Evolutionary conservation across 2,329 filamentous ascomycete species (phyloP), one percentile per base, ranked within the genome.

Genomic region (Trichoderma atroviride): DNA sequence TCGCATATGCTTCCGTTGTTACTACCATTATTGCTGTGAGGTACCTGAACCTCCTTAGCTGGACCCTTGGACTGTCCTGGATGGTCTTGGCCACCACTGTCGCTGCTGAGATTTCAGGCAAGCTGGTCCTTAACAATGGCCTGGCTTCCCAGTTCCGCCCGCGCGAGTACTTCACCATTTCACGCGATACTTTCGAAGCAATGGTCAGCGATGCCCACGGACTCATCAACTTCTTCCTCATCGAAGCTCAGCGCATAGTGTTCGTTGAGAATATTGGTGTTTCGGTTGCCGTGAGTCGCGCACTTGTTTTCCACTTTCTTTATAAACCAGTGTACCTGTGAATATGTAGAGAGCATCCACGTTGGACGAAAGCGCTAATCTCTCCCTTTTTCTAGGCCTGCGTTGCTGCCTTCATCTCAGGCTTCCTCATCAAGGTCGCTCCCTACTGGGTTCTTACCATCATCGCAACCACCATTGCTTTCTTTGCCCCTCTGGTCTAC

Each of bases 191-290:
- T 7, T 79, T 91, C 50, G 87, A 91, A 74, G 78, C 80, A 69
- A 73, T 89, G 72, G 86, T 90, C 74, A 87, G 87, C 69, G 89
- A 91, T 73, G 81, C 89, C 52, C 87, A 91, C 75, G 89, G 91
- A 80, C 84, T 92, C 70, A 79, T 89, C 81, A 92, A 92, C 84
- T 92, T 92, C 79, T 89, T 91, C 74, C 84, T 91, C 71, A 90
- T 92, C 69, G 90, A 92, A 82, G 82, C 85, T 62, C 90, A 92
- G 82, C 86, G 89, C 71, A 87, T 92, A 73, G 76, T 91, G 69
- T 92, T 89, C 73, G 89, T 85, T 55, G 90, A 92, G 84, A 92
- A 91, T 74, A 79, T 91, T 69, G 79, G 81, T 72, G 85, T 83
- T 68, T 91, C 89, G 27, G 79, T 81, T 75, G 84, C 83, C 73